These are phyloP conservation scores for Aspergillus amoenus DNA, from an alignment of 2,329 filamentous ascomycete genomes.

Conservation along the genomic window DNA sequence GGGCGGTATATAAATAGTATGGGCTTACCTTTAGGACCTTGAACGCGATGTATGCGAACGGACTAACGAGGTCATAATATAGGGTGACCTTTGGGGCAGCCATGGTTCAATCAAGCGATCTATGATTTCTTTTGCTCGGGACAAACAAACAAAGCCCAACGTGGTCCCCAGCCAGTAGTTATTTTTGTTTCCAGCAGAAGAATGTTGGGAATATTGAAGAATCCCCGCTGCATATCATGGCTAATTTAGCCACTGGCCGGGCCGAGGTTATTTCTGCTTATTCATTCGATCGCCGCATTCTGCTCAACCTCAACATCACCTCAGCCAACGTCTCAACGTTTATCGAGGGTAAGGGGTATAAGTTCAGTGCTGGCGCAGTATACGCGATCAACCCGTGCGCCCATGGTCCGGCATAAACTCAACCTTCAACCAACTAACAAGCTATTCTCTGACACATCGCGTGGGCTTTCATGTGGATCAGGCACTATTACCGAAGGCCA, in stretches of 20 bases:
- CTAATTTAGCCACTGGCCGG: slow-evolving; percentile 6
- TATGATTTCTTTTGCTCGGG: neutral
- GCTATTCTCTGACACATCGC: neutral
- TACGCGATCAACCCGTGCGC: neutral
- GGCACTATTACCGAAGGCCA: too few species aligned
- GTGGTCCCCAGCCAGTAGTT: neutral
- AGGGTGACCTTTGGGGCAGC: slow-evolving; percentile 53
- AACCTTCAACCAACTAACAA: neutral
- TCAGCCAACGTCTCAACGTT: neutral
- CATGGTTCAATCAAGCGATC: slow-evolving; percentile 33
- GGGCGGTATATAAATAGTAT: slow-evolving; percentile 2
- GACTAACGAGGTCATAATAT: slow-evolving; percentile 60
- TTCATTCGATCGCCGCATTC: slow-evolving; percentile 3
- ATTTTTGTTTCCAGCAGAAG: neutral
- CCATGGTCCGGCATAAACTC: neutral
- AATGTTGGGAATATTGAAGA: neutral
- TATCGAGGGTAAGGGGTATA: neutral
- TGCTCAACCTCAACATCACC: neutral
- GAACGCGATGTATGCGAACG: slow-evolving; percentile 62
- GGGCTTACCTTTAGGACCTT: slow-evolving; percentile 52
- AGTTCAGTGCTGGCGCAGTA: neutral
- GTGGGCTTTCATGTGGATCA: neutral
- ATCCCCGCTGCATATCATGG: neutral
- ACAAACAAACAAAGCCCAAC: neutral
- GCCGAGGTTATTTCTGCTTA: slow-evolving; percentile 11